Conservation (phyloP, 2,329 filamentous ascomycete species). For the Paracorniculantispora psalliotae region DNA sequence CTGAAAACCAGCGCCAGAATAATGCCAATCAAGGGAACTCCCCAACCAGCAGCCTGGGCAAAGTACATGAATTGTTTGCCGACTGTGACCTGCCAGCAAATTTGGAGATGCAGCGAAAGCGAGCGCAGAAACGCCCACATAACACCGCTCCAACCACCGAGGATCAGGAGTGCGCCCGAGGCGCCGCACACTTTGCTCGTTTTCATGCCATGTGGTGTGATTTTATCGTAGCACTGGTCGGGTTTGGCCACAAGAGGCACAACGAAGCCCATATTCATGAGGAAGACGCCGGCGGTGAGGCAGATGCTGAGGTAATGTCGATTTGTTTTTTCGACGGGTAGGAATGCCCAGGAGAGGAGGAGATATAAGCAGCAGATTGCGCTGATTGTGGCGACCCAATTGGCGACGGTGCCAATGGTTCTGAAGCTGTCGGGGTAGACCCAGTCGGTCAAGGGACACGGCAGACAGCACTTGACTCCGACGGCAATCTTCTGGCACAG, state of each 20-base stretch:
- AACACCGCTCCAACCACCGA: conserved; percentile 77
- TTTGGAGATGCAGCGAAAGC: conserved; percentile 89
- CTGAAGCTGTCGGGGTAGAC: conserved; percentile 57
- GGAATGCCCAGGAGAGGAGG: conserved; percentile 69
- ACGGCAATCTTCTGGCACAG: conserved; percentile 45
- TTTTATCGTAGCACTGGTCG: conserved; percentile 78
- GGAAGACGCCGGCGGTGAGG: conserved; percentile 66
- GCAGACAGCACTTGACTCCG: conserved; percentile 70
- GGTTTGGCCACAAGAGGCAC: conserved; percentile 76
- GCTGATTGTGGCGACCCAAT: conserved; percentile 76
- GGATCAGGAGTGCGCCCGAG: conserved; percentile 78
- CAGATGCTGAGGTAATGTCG: conserved; percentile 92
- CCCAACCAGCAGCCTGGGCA: conserved; percentile 77
- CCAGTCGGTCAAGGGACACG: conserved; percentile 84
- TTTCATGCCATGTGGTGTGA: conserved; percentile 91
- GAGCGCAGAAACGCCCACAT: conserved; percentile 92
- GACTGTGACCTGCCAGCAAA: conserved; percentile 93
- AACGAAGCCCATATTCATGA: conserved; percentile 89
- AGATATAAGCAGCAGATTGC: conserved; percentile 70
- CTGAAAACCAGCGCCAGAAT: conserved; percentile 74
- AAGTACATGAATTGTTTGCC: conserved; percentile 86
- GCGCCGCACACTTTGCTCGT: conserved; percentile 77
- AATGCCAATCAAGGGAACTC: conserved; percentile 71
- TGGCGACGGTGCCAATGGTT: conserved; percentile 59
- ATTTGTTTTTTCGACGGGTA: conserved; percentile 84